Conservation (phyloP, 129 eudicot genomes). For the Artemisia annua region DNA sequence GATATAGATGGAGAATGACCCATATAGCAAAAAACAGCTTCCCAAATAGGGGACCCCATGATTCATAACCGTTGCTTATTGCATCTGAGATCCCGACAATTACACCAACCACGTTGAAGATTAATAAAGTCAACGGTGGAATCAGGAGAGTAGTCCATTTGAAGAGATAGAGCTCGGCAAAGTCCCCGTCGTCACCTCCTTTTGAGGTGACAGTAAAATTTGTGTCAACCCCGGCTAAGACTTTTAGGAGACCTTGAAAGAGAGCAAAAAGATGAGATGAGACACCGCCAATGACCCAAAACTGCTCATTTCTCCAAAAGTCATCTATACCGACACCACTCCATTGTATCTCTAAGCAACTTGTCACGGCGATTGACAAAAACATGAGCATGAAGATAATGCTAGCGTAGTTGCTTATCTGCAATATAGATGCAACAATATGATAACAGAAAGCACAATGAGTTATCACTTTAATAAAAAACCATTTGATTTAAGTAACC, state of each 20-base stretch:
- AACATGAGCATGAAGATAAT: conserved; percentile 67
- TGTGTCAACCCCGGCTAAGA: conserved; percentile 69
- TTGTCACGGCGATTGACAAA: conserved; percentile 58
- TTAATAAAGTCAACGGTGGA: conserved; percentile 64
- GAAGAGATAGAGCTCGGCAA: conserved; percentile 60
- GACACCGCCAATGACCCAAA: conserved; percentile 90
- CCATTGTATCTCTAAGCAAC: conserved; percentile 76
- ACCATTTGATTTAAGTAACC: not conserved
- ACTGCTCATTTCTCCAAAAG: conserved; percentile 86
- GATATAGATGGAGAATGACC: conserved; percentile 76
- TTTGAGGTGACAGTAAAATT: conserved; percentile 77
- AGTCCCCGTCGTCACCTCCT: conserved; percentile 72
- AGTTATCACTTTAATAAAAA: not conserved
- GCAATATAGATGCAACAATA: conserved; percentile 18
- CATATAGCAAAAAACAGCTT: conserved; percentile 62
- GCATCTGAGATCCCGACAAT: conserved; percentile 65
- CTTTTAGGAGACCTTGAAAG: conserved; percentile 73
- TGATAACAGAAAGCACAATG: not conserved
- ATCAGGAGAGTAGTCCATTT: conserved; percentile 75
- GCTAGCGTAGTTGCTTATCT: conserved; percentile 74
- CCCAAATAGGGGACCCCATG: conserved; percentile 86
- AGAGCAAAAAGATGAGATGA: conserved; percentile 75
- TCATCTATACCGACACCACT: conserved; percentile 69
- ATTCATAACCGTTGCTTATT: conserved; percentile 68
- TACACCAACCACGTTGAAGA: conserved; percentile 57